A percentile compares a stretch with the other conserved stretches of the same genome.
Evolutionary conservation across 2,329 filamentous ascomycete genomes (phyloP).

Genomic region (Fusarium foetens): DNA sequence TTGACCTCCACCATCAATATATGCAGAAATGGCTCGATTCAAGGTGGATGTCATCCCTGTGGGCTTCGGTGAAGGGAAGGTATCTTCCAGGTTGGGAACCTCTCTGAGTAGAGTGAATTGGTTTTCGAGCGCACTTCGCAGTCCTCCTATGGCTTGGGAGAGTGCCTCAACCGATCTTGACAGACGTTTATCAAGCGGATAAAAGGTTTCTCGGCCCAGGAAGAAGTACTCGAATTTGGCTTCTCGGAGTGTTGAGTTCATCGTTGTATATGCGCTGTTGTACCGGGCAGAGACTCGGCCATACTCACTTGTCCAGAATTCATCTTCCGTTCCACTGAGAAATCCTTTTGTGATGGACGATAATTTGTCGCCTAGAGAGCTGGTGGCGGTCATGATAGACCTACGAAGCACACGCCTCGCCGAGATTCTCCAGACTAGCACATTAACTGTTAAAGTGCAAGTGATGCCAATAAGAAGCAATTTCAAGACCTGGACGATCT

Average conservation of each 20-base stretch:
- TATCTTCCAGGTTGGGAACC: conserved; percentile 46
- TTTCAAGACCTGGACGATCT: conserved; percentile 83
- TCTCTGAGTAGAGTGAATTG: conserved; percentile 88
- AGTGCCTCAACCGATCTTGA: conserved; percentile 87
- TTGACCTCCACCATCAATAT: conserved; percentile 56
- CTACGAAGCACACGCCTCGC: conserved; percentile 78
- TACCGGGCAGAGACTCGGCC: conserved; percentile 70
- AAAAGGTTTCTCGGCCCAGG: conserved; percentile 80
- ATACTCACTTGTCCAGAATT: conserved; percentile 75
- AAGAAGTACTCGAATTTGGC: conserved; percentile 91
- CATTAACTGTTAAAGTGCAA: conserved; percentile 77
- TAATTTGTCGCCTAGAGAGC: conserved; percentile 82
- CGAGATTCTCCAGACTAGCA: conserved; percentile 81
- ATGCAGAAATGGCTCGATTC: conserved; percentile 44
- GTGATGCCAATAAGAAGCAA: conserved; percentile 84
- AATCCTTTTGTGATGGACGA: conserved; percentile 85
- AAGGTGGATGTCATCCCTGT: conserved; percentile 41
- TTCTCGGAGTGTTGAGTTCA: conserved; percentile 83
- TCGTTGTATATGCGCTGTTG: conserved; percentile 72
- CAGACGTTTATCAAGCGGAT: conserved; percentile 80
- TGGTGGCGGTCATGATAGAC: conserved; percentile 77
- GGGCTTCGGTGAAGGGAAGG: conserved; percentile 28
- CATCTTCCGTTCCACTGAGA: conserved; percentile 81
- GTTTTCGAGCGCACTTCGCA: conserved; percentile 88
- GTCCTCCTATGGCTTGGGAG: conserved; percentile 87